These are phyloP conservation scores for Scleromitrula shiraiana DNA, from an alignment of 2,329 filamentous ascomycete genomes.

Conservation along the genomic window DNA sequence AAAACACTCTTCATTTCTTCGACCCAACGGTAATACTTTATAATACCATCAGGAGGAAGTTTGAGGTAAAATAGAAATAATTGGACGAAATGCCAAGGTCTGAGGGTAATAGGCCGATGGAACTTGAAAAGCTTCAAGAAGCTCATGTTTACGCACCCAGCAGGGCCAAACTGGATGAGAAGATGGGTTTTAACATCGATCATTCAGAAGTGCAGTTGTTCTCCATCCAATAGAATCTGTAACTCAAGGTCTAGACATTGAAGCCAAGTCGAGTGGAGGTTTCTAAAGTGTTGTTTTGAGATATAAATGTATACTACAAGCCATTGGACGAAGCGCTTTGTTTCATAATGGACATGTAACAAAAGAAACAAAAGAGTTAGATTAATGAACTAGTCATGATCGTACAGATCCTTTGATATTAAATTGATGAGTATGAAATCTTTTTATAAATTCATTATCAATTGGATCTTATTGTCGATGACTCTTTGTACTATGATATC, in stretches of 20 bases:
- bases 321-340: conserved; percentile 23
- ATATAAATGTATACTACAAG: conserved; percentile 3
- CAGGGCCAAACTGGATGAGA: conserved; percentile 9
- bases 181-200: conserved; percentile 10
- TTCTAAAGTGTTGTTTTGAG: conserved; percentile 18
- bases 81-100: conserved; percentile 16
- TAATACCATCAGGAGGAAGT: neutral
- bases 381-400: too few relatives aligned
- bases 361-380: neutral
- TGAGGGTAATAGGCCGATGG: conserved; percentile 3
- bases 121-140: conserved; percentile 4
- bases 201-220: too few relatives aligned
- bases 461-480: neutral
- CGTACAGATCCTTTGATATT: neutral
- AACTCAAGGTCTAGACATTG: neutral
- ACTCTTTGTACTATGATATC: too few relatives aligned
- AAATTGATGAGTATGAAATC: neutral
- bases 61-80: conserved; percentile 15
- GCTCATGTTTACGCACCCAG: conserved; percentile 5
- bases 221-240: neutral
- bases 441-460: neutral
- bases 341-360: conserved; percentile 16
- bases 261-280: neutral
- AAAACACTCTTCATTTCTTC: neutral
- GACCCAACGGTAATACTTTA: neutral